These are phyloP conservation scores for Russula vinacea DNA, from an alignment of 768 basidiomycete genomes.

Conservation along the genomic window DNA sequence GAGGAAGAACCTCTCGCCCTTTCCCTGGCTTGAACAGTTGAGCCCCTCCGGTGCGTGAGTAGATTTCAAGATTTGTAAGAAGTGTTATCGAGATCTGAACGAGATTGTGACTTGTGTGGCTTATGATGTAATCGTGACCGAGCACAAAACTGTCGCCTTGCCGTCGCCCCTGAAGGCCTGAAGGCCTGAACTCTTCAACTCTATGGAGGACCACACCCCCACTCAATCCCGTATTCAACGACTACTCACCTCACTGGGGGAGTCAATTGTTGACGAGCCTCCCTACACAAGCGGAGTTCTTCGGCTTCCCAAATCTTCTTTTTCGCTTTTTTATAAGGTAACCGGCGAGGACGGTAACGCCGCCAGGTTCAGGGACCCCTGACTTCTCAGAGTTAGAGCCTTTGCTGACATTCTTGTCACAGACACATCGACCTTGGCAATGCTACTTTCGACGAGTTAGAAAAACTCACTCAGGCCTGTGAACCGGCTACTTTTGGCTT, in stretches of 20 bases:
- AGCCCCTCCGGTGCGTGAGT: too few relatives aligned
- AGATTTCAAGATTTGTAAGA: too few relatives aligned
- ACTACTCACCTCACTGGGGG: background rate
- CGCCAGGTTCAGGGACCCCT: background rate
- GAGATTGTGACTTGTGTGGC: too few relatives aligned
- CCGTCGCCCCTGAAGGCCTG: too few relatives aligned
- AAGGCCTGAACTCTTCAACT: too few relatives aligned
- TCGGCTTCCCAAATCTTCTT: background rate
- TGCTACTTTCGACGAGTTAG: background rate
- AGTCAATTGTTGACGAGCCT: background rate
- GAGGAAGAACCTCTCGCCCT: too few relatives aligned
- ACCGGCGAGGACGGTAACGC: background rate
- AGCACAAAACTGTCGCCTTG: too few relatives aligned
- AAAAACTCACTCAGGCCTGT: conserved; percentile 8
- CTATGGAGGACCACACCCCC: too few relatives aligned
- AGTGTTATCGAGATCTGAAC: too few relatives aligned
- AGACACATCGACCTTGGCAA: background rate
- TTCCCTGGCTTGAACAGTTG: too few relatives aligned
- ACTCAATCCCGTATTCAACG: background rate
- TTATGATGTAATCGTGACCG: too few relatives aligned
- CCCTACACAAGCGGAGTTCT: background rate
- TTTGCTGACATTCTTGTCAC: background rate
- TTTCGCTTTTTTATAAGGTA: background rate
- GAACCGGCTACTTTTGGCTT: background rate
- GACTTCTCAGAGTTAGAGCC: background rate